Evolutionary conservation across 164 flowering plant species (phyloP), one percentile per base, ranked within the genome.

Genomic region (Tetrastigma voinierianum): DNA sequence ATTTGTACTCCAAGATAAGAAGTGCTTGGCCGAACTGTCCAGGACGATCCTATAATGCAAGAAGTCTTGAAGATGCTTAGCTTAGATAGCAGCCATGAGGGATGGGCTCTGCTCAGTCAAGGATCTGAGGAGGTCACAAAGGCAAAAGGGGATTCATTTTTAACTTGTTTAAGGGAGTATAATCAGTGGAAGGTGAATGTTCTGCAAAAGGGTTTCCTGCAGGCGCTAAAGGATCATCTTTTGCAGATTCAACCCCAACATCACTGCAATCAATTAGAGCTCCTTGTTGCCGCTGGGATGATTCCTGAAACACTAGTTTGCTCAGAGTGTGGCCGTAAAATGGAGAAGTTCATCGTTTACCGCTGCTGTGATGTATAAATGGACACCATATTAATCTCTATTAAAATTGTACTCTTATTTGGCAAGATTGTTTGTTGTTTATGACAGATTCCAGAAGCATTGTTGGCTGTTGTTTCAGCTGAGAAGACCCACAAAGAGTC

Each of bases 331-430:
- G 68, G 71, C 65, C 67, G 74, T 2, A 17, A 25, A 20, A 76
- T 72, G 80, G 68, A 76, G 62, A 76, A 23, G 71, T 70, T 16
- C 66, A 14, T 66, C 53, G 48, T 70, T 65, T 76, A 61, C 61
- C 49, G 48, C 43, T 70, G 77, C 71, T 70, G 78, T n/a, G 59
- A 62, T 46, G 78, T 67, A 0, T 74, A 23, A 56, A 46, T 32
- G 40, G 40, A 32, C 40, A 32, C 5, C 3, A 3, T 32, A 32
- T 32, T 32, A 32, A 32, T 32, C 6, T 32, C 40, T 32, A 32
- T 32, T 32, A 32, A 3, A 32, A 32, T 32, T 32, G 40, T 32
- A n/a, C n/a, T 32, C 40, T 32, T 32, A 32, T 32, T 32, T 32
- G 40, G 3, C 40, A 32, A 32, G 40, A 7, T 32, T 32, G 40